Evolutionary conservation across 2,329 filamentous ascomycete species (phyloP), one percentile per base, ranked within the genome.

Genomic region (Beauveria medogensis): DNA sequence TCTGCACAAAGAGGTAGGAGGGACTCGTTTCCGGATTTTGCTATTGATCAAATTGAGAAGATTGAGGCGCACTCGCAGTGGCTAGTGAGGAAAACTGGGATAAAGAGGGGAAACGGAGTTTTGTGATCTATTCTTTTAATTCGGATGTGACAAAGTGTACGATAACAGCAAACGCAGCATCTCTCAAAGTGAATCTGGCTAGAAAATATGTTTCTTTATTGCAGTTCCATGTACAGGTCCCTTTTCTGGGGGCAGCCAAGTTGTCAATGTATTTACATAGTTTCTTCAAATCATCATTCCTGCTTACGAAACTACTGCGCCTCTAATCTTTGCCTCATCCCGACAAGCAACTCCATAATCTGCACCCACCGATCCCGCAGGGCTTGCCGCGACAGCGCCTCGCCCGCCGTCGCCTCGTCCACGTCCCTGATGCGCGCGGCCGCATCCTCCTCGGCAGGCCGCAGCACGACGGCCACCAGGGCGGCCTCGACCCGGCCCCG

Each of bases 391-490:
- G 55, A 47, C 14, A 44, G 41, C 20, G 57, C 54, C 71, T 72
- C 58, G 56, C 64, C 74, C n/a, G 3, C 61, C 60, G 44, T 69
- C 64, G 75, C 62, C 48, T 67, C 64, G 30, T 69, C 66, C 6
- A 78, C 62, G 22, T 70, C 68, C 26, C 64, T 63, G 1, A 78
- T 62, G 18, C 61, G 72, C 53, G 64, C 67, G 2, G 68, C 64
- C 5, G 75, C 69, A 40, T 70, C 72, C 14, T 59, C 65, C 34
- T 71, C 69, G 59, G 41, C 41, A 3, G 76, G 78, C 62, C 72
- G 71, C 8, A 63, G 63, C 59, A 82, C 58, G 3, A 82, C 64
- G 26, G 68, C 67, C 1, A 70, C 57, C 24, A 84, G 64, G 53
- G 77, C 26, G 14, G 34, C 63, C 47, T 74, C 63, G 1, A 78